These are phyloP conservation scores for Knoxia roxburghii DNA, from an alignment of 257 asterid genomes.

Conservation along the genomic window DNA sequence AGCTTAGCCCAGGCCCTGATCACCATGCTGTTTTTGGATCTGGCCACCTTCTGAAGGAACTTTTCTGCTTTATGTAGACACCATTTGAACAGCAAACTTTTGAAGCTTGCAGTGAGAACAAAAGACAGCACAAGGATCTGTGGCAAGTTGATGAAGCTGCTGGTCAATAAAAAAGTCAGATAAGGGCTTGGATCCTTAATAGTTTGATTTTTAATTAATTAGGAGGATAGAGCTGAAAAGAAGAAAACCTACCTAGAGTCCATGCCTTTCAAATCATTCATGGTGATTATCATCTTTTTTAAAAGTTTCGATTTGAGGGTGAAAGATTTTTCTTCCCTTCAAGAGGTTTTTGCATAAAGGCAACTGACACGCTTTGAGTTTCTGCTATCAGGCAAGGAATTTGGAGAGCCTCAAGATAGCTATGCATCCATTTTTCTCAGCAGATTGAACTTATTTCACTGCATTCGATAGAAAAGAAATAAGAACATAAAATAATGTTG, in stretches of 20 bases:
- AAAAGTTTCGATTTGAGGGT: background rate
- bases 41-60: too few species aligned
- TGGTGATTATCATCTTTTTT: background rate
- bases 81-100: too few species aligned
- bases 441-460: background rate
- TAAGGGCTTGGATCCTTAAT: too few species aligned
- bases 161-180: too few species aligned
- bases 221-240: background rate
- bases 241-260: background rate
- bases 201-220: too few species aligned
- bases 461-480: background rate
- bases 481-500: background rate
- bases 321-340: background rate
- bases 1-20: too few species aligned
- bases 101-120: too few species aligned
- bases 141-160: too few species aligned
- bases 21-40: too few species aligned
- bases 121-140: too few species aligned
- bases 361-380: background rate
- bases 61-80: too few species aligned
- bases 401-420: background rate
- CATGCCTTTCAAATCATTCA: background rate
- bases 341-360: background rate
- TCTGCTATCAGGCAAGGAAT: background rate
- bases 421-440: too few species aligned